Conservation (phyloP, 1,139 yeast species). For the Candida buenavistaensis region DNA sequence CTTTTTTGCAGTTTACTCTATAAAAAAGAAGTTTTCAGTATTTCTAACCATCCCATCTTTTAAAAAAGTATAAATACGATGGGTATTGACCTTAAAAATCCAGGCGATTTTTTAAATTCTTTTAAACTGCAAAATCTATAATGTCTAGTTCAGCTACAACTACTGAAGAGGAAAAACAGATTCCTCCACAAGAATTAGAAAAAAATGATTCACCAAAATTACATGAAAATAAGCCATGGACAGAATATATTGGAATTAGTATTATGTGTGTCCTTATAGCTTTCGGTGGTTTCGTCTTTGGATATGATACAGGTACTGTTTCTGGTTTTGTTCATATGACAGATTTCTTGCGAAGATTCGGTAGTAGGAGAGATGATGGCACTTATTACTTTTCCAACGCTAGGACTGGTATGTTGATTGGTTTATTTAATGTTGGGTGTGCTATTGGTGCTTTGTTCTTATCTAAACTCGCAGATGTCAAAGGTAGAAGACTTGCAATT, state of each 20-base stretch:
- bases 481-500: constrained; percentile 55
- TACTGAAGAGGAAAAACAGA: constrained; percentile 5
- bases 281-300: constrained; percentile 71
- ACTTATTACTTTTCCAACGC: constrained; percentile 39
- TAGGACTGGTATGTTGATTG: constrained; percentile 56
- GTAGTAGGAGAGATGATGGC: constrained; percentile 30
- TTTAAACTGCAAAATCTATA: too few species aligned
- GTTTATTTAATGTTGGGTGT: constrained; percentile 71
- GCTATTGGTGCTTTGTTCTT: constrained; percentile 70
- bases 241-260: constrained; percentile 10
- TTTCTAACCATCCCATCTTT: too few species aligned
- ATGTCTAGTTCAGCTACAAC: constrained; percentile 3
- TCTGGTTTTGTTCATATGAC: constrained; percentile 66
- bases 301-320: constrained; percentile 75
- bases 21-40: too few species aligned
- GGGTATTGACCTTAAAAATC: too few species aligned
- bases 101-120: too few species aligned
- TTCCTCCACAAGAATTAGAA: neutral
- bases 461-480: constrained; percentile 50
- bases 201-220: constrained; percentile 3
- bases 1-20: too few species aligned
- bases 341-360: constrained; percentile 51
- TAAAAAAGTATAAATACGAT: too few species aligned
- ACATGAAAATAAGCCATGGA: constrained; percentile 9
- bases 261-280: constrained; percentile 44